A percentile compares a stretch with the other conserved stretches of the same genome.
Evolutionary conservation across 2,329 filamentous ascomycete species (phyloP).

Genomic region (Malbranchea cinnamomea): DNA sequence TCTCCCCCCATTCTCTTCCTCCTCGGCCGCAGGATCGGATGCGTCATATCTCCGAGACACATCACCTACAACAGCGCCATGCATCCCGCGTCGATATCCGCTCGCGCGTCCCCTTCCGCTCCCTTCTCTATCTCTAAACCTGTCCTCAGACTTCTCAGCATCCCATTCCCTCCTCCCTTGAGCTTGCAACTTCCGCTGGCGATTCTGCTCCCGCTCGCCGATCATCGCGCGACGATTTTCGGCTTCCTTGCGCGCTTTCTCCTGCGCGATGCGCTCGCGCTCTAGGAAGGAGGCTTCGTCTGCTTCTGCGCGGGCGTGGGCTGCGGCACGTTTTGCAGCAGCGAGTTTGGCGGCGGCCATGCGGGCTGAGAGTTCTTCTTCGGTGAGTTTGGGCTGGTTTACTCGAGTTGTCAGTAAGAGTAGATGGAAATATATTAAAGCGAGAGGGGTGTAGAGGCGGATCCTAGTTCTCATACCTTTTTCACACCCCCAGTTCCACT

Average conservation of each 20-base stretch:
- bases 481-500: constrained; percentile 38
- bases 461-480: constrained; percentile 21
- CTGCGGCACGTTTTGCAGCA: constrained; percentile 43
- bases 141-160: constrained; percentile 43
- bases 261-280: constrained; percentile 44
- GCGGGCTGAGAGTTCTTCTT: constrained; percentile 46
- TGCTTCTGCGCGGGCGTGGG: constrained; percentile 51
- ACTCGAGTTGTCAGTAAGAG: constrained; percentile 15
- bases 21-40: constrained; percentile 14
- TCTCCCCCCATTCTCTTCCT: constrained; percentile 16
- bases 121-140: constrained; percentile 24
- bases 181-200: constrained; percentile 43
- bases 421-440: not conserved
- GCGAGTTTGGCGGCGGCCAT: constrained; percentile 47
- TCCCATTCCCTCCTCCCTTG: constrained; percentile 48
- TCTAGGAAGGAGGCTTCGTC: constrained; percentile 49
- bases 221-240: constrained; percentile 44
- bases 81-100: constrained; percentile 35
- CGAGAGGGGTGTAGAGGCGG: not conserved
- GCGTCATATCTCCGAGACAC: constrained; percentile 13
- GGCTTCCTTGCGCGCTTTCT: constrained; percentile 37
- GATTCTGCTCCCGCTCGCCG: constrained; percentile 46
- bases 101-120: constrained; percentile 26
- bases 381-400: constrained; percentile 49
- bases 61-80: constrained; percentile 34